Conservation (phyloP, 345 rosid genomes). For the Syzygium aromaticum region DNA sequence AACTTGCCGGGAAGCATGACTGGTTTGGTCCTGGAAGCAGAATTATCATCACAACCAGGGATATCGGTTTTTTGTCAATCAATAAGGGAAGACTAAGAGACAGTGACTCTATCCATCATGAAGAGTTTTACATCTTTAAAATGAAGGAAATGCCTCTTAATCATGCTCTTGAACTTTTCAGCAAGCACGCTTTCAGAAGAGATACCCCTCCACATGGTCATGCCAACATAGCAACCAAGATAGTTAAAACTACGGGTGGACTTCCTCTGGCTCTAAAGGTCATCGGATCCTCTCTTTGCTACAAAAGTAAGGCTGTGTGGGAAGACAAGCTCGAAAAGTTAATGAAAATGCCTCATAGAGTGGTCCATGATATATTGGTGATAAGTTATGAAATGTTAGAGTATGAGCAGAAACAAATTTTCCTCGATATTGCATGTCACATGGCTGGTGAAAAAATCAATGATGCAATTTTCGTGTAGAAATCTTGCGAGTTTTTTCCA, state of each 20-base stretch:
- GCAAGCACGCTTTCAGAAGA: not conserved
- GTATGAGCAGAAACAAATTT: not conserved
- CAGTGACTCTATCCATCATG: not conserved
- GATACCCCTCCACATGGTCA: not conserved
- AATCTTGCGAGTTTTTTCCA: not conserved
- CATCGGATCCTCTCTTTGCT: not conserved
- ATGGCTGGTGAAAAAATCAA: not conserved
- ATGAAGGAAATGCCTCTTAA: not conserved
- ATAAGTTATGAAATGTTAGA: not conserved
- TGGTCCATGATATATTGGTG: not conserved
- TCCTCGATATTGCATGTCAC: conserved; percentile 1
- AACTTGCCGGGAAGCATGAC: not conserved
- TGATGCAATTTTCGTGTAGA: not conserved
- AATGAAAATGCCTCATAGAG: not conserved
- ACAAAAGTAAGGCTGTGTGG: not conserved
- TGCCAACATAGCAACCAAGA: not conserved
- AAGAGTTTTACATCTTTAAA: not conserved
- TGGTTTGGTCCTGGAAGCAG: conserved; percentile 2
- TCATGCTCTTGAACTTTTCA: not conserved
- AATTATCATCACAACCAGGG: conserved; percentile 3
- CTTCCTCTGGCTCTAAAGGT: conserved; percentile 3
- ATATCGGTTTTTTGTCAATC: not conserved
- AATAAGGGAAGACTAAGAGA: not conserved
- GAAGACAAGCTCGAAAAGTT: not conserved
- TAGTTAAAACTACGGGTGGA: not conserved